Percentiles rank a stretch among this genome's conserved stretches.
Evolutionary conservation across 2,329 filamentous ascomycete genomes (phyloP).

Genomic region (Fusarium coicis): DNA sequence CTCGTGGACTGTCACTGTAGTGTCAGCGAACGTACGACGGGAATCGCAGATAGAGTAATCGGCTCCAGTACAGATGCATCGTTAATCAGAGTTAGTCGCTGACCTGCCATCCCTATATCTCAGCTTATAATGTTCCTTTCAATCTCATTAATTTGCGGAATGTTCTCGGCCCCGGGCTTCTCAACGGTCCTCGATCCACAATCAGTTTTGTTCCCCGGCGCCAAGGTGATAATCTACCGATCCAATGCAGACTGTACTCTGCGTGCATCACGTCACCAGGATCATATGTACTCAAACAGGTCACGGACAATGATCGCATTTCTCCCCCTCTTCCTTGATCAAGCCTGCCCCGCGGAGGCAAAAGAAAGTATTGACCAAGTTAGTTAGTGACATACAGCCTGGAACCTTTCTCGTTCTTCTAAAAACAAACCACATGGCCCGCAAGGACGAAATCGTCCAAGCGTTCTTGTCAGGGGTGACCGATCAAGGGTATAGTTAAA

Average conservation of each 20-base stretch:
- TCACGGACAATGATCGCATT: neutral
- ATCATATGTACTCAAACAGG: neutral
- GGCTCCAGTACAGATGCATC: neutral
- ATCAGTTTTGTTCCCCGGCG: slow-evolving; percentile 3
- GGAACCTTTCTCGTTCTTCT: neutral
- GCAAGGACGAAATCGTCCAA: slow-evolving; percentile 24
- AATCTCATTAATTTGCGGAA: slow-evolving; percentile 9
- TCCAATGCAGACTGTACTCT: neutral
- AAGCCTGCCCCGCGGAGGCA: neutral
- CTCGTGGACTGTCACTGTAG: neutral
- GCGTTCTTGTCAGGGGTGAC: slow-evolving; percentile 5
- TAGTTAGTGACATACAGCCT: neutral
- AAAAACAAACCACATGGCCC: slow-evolving; percentile 34
- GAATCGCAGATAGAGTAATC: neutral
- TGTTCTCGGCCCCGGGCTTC: slow-evolving; percentile 4
- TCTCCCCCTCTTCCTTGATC: neutral
- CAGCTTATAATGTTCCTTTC: slow-evolving; percentile 20
- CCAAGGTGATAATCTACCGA: slow-evolving; percentile 10
- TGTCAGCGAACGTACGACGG: neutral
- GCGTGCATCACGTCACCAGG: neutral
- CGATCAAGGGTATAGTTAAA: slow-evolving; percentile 27
- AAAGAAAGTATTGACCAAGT: neutral
- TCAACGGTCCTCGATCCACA: slow-evolving; percentile 4
- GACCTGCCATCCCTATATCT: slow-evolving; percentile 11
- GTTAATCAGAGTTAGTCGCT: neutral